Evolutionary conservation across 2,329 filamentous ascomycete genomes (phyloP).

Genomic region (Boeremia exigua): DNA sequence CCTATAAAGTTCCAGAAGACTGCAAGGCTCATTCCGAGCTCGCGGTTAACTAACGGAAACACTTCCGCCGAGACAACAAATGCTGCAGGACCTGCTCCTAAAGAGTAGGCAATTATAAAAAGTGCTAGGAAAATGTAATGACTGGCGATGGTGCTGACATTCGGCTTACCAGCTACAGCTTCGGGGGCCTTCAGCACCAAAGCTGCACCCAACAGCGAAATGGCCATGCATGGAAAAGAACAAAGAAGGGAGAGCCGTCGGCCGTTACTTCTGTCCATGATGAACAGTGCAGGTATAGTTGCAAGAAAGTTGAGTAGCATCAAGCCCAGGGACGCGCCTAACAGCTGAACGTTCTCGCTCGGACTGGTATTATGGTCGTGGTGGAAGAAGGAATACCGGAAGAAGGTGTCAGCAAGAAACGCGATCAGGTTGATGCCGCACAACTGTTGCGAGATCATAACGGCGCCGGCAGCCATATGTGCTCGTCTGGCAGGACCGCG

Average conservation of each 20-base stretch:
- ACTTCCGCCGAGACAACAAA: conserved; percentile 72
- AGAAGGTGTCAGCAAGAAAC: conserved; percentile 6
- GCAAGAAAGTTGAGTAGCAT: not conserved
- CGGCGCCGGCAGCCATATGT: not conserved
- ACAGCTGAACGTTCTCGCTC: not conserved
- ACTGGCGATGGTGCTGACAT: not conserved
- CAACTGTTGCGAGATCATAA: conserved; percentile 8
- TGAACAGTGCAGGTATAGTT: not conserved
- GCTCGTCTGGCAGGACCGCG: not conserved
- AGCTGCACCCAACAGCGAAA: not conserved
- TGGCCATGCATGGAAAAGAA: conserved; percentile 5
- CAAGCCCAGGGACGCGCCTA: not conserved
- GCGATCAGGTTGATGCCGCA: conserved; percentile 9
- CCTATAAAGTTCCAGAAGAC: conserved; percentile 38
- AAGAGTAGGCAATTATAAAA: conserved; percentile 18
- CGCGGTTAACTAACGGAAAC: conserved; percentile 70
- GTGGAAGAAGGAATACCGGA: conserved; percentile 4
- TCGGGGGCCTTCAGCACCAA: not conserved
- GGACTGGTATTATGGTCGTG: not conserved
- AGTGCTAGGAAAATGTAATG: conserved; percentile 4
- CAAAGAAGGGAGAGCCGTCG: not conserved
- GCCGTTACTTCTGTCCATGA: not conserved
- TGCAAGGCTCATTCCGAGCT: conserved; percentile 70
- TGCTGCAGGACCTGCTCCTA: conserved; percentile 34
- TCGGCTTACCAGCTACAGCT: not conserved